Conservation (phyloP, 768 basidiomycete species). For the Kwoniella dendrophila region DNA sequence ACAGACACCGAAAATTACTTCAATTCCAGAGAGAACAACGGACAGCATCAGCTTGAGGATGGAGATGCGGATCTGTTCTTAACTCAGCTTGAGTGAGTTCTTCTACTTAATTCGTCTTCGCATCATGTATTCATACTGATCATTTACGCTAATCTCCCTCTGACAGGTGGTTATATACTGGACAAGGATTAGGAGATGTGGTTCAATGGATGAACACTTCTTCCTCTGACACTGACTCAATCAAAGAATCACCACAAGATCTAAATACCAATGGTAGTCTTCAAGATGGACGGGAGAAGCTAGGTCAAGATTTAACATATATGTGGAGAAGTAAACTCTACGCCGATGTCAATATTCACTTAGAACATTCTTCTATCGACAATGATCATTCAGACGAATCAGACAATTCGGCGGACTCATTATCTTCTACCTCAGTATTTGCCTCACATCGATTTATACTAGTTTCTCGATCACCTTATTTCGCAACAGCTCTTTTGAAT, state of each 20-base stretch:
- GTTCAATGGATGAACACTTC: slow-evolving; percentile 53
- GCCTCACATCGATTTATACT: slow-evolving; percentile 92
- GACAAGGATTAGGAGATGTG: slow-evolving; percentile 75
- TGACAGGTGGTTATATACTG: slow-evolving; percentile 74
- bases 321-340: slow-evolving; percentile 96
- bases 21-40: background rate
- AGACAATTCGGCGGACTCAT: slow-evolving; percentile 30
- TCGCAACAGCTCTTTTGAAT: slow-evolving; percentile 73
- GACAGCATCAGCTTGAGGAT: slow-evolving; percentile 28
- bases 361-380: slow-evolving; percentile 48
- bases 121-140: background rate
- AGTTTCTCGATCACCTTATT: slow-evolving; percentile 84
- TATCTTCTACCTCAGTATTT: slow-evolving; percentile 74
- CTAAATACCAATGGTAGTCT: slow-evolving; percentile 53
- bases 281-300: slow-evolving; percentile 74
- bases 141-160: background rate
- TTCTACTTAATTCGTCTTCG: no score
- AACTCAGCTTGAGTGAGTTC: slow-evolving; percentile 78
- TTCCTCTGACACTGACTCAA: slow-evolving; percentile 66
- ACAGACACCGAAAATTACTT: background rate
- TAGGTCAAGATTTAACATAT: slow-evolving; percentile 89
- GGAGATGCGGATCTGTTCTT: slow-evolving; percentile 76
- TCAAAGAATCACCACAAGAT: slow-evolving; percentile 49
- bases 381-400: slow-evolving; percentile 23
- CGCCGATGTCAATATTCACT: slow-evolving; percentile 81